Conservation (phyloP, 352 stramenopile species). For the Pythium rishiriense region DNA sequence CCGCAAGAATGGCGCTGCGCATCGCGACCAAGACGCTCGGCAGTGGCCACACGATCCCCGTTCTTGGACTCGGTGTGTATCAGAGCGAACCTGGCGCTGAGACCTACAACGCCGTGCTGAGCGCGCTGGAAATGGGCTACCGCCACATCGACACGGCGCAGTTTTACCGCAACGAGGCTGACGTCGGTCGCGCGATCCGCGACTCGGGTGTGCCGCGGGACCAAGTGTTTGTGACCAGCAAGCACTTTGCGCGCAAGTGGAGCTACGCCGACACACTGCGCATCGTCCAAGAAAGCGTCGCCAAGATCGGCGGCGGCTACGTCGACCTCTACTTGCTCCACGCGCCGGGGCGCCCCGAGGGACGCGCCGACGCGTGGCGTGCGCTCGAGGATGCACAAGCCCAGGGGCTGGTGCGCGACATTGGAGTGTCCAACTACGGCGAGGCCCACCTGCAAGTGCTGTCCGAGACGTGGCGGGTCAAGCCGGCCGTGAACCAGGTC, state of each 20-base stretch:
- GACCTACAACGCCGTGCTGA: constrained; percentile 54
- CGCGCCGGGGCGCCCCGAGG: constrained; percentile 47
- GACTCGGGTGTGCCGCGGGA: constrained; percentile 72
- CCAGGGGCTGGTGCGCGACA: constrained; percentile 66
- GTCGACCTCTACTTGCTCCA: constrained; percentile 80
- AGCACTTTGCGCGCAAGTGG: constrained; percentile 60
- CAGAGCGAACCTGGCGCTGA: constrained; percentile 45
- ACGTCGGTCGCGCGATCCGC: constrained; percentile 68
- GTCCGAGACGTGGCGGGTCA: constrained; percentile 47
- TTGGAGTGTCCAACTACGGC: constrained; percentile 91
- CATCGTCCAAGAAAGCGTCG: constrained; percentile 47
- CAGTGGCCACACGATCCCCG: constrained; percentile 47
- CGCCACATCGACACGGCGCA: constrained; percentile 89
- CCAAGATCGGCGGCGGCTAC: constrained; percentile 68
- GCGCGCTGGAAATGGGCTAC: constrained; percentile 72
- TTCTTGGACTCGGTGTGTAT: constrained; percentile 57
- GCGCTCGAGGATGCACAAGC: constrained; percentile 51
- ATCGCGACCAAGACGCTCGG: constrained; percentile 41
- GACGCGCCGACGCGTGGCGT: constrained; percentile 46
- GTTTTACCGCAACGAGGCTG: constrained; percentile 85
- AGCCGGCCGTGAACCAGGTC: constrained; percentile 81
- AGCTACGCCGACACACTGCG: constrained; percentile 67
- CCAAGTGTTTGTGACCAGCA: constrained; percentile 87
- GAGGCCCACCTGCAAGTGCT: constrained; percentile 79
- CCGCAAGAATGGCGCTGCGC: no score